phyloP scores from a whole-genome alignment of 2,329 filamentous ascomycete species.

The Cladosporium phlei region DNA sequence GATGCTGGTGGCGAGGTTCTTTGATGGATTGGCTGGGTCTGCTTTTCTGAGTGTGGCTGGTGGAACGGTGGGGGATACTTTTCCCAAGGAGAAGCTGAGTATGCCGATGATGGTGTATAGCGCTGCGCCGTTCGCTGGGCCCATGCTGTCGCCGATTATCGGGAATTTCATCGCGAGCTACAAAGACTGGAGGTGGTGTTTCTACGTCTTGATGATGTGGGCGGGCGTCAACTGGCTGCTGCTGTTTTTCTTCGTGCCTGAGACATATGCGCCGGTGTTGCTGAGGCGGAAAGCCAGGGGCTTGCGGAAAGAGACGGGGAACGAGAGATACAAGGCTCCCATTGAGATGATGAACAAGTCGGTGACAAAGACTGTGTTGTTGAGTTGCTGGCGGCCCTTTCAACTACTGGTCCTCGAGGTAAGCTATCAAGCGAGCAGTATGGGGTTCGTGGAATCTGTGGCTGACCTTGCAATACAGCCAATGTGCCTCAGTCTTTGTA shows the following conservation, averaged over 20 bases:
- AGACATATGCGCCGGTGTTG: slow-evolving; percentile 75
- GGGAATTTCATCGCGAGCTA: slow-evolving; percentile 81
- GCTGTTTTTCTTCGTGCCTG: slow-evolving; percentile 71
- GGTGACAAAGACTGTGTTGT: slow-evolving; percentile 50
- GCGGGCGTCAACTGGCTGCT: slow-evolving; percentile 57
- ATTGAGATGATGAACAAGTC: slow-evolving; percentile 70
- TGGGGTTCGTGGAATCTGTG: neutral
- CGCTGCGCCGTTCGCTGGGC: slow-evolving; percentile 54
- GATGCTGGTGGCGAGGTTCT: slow-evolving; percentile 69
- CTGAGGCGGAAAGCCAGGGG: slow-evolving; percentile 66
- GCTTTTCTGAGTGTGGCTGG: slow-evolving; percentile 67
- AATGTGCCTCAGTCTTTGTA: slow-evolving; percentile 77
- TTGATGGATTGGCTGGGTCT: slow-evolving; percentile 66
- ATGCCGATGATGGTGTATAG: slow-evolving; percentile 76
- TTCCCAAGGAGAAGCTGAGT: slow-evolving; percentile 62
- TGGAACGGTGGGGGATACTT: slow-evolving; percentile 79
- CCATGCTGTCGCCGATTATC: slow-evolving; percentile 54
- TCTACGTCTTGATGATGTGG: slow-evolving; percentile 84
- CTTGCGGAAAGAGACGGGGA: slow-evolving; percentile 70
- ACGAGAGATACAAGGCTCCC: slow-evolving; percentile 69
- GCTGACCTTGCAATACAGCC: slow-evolving; percentile 52
- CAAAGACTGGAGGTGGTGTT: slow-evolving; percentile 71
- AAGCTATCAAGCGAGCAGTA: neutral
- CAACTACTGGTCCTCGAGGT: slow-evolving; percentile 62
- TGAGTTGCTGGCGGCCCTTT: slow-evolving; percentile 61